Percentiles rank a stretch among this genome's conserved stretches.
Conservation (phyloP, 495 filamentous ascomycete species). For the Hypoxylon intermedium region DNA sequence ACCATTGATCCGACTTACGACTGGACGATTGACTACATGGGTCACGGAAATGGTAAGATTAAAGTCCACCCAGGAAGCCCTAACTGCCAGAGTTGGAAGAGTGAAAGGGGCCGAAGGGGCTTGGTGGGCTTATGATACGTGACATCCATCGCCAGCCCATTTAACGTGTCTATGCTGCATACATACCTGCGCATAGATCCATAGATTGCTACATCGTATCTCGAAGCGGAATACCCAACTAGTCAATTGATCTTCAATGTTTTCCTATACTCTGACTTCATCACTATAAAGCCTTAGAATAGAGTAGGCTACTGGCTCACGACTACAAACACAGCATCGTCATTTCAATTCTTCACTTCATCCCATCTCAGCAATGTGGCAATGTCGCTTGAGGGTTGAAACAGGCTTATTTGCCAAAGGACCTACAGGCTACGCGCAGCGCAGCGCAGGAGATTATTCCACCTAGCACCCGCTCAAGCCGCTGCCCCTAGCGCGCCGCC, state of each 20-base stretch:
- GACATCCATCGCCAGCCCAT: slow-evolving; percentile 1
- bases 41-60: slow-evolving; percentile 33
- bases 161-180: neutral
- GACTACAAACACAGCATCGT: neutral
- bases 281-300: neutral
- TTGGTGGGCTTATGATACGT: neutral
- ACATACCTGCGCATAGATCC: neutral
- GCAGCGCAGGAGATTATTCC: slow-evolving; percentile 13
- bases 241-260: neutral
- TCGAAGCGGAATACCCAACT: neutral
- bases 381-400: slow-evolving; percentile 10
- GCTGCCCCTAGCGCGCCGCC: too few relatives aligned
- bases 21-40: slow-evolving; percentile 16
- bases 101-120: slow-evolving; percentile 8
- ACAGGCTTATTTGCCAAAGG: slow-evolving; percentile 36
- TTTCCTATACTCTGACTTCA: neutral
- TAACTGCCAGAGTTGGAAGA: neutral
- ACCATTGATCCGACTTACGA: slow-evolving; percentile 11
- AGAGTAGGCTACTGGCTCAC: neutral
- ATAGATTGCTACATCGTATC: neutral
- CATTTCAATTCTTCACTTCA: neutral
- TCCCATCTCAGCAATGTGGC: too few relatives aligned
- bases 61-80: slow-evolving; percentile 16
- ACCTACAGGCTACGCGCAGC: slow-evolving; percentile 3
- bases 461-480: slow-evolving; percentile 5